These are phyloP conservation scores for Eimeria zaria DNA, from an alignment of 169 alveolate genomes.

Conservation along the genomic window DNA sequence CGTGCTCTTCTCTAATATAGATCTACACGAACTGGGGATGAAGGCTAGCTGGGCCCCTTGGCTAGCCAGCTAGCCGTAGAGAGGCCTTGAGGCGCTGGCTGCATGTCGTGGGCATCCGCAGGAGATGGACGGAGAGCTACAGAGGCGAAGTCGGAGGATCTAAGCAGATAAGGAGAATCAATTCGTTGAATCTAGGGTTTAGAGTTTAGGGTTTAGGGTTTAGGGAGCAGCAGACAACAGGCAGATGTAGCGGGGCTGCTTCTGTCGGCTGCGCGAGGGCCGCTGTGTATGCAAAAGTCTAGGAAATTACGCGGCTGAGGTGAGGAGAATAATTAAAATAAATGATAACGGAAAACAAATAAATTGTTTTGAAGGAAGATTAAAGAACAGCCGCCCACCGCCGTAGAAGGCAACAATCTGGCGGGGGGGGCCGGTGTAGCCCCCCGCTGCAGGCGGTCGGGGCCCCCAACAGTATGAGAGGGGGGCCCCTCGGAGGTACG, in stretches of 20 bases:
- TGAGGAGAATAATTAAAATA: neutral
- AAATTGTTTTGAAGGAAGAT: neutral
- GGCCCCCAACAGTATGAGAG: neutral
- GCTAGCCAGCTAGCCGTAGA: neutral
- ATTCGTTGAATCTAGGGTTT: neutral
- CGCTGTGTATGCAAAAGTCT: neutral
- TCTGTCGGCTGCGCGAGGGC: neutral
- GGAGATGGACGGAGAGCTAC: neutral
- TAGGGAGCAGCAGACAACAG: neutral
- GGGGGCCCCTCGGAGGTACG: too few species aligned
- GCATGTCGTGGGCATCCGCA: neutral
- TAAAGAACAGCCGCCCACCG: neutral
- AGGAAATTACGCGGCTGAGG: neutral
- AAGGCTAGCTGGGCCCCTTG: neutral
- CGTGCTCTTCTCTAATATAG: neutral
- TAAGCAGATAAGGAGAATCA: too few species aligned
- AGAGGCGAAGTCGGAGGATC: neutral
- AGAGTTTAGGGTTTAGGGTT: neutral
- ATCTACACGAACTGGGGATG: neutral
- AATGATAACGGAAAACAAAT: neutral
- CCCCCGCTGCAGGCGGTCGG: neutral
- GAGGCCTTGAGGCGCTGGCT: neutral
- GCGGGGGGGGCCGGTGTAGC: neutral
- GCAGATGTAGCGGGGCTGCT: slow-evolving; percentile 39
- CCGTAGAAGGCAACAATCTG: neutral